phyloP scores from a whole-genome alignment of 768 basidiomycete genomes.

The Cystofilobasidium bisporidii region DNA sequence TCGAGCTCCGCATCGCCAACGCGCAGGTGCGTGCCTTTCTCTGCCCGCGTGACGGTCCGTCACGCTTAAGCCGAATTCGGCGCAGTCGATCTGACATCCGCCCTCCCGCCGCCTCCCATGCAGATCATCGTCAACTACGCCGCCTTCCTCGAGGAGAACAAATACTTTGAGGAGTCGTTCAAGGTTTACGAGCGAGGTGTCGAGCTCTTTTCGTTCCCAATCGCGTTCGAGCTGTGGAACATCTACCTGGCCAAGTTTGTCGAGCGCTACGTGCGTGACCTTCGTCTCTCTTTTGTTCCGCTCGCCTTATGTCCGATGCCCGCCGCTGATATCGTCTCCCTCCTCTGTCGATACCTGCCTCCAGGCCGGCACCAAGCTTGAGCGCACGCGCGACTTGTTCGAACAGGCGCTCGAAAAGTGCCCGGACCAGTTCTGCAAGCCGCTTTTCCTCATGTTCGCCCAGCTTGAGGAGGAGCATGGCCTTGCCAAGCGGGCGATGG shows the following conservation, averaged over 20 bases:
- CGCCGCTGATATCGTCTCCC: too few relatives aligned
- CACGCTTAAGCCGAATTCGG: too few relatives aligned
- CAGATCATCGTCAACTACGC: constrained; percentile 89
- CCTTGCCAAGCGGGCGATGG: constrained; percentile 89
- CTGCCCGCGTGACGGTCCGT: neutral
- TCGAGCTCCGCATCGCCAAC: constrained; percentile 93
- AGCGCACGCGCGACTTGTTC: constrained; percentile 92
- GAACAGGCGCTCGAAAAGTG: constrained; percentile 97
- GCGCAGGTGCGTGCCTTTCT: constrained; percentile 52
- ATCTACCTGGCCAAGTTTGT: constrained; percentile 95
- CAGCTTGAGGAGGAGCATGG: constrained; percentile 90
- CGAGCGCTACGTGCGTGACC: constrained; percentile 72
- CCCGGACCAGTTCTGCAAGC: constrained; percentile 86
- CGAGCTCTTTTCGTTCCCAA: constrained; percentile 92
- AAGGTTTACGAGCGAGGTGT: constrained; percentile 97
- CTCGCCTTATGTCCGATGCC: neutral
- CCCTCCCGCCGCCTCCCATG: too few relatives aligned
- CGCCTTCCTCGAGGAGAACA: constrained; percentile 90
- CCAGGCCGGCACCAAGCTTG: constrained; percentile 84
- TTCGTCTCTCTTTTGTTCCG: neutral
- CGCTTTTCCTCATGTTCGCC: constrained; percentile 92
- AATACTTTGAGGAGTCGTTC: constrained; percentile 98
- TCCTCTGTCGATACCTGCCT: neutral
- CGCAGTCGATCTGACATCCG: too few relatives aligned
- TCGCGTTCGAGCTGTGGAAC: constrained; percentile 99